Evolutionary conservation across 192 early-diverging fungal genomes (phyloP), one percentile per base, ranked within the genome.

Genomic region (Ambispora gerdemannii): DNA sequence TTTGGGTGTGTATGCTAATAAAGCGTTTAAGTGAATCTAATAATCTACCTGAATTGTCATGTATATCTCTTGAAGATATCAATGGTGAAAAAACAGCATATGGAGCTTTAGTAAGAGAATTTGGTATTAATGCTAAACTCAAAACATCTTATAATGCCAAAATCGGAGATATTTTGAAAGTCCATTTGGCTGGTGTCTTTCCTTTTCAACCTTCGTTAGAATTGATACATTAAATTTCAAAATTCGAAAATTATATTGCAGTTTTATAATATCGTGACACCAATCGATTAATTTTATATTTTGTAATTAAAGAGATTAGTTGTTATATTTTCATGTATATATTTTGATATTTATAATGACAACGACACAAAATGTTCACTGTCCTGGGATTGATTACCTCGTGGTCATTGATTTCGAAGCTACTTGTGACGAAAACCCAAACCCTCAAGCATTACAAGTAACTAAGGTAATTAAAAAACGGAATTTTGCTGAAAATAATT

Each of bases 371-470:
- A 67, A 67, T 13, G 32, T 53, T 35, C 65, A 67, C 53, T 67
- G 65, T 55, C 65, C 51, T 34, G 50, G 50, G 32, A 67, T 67
- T 66, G 83, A 89, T 67, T 82, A 78, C 32, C 80, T 89, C 32
- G 80, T 91, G 34, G 78, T 87, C n/a, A 72, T 90, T n/a, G 77
- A 87, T 66, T 74, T 87, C 30, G 88, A 89, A 68, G 84, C 88
- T 8, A 91, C 88, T n/a, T 87, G 87, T 75, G 89, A 91, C 73
- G 89, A 89, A 22, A 86, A 83, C 50, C 76, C 83, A 31, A 84
- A 88, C 62, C 77, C 85, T 6, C 80, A 79, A 25, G 71, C 76
- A 22, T 62, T 84, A 30, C 77, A 83, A 50, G 88, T 89, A 3
- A 82, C 80, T 24, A 78, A 79, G 61, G 82, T 84, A 80, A 47